Percentiles rank a stretch among this genome's conserved stretches.
These are phyloP conservation scores for Thinopyrum elongatum DNA, from an alignment of 176 grass and related monocot species.

Conservation along the genomic window DNA sequence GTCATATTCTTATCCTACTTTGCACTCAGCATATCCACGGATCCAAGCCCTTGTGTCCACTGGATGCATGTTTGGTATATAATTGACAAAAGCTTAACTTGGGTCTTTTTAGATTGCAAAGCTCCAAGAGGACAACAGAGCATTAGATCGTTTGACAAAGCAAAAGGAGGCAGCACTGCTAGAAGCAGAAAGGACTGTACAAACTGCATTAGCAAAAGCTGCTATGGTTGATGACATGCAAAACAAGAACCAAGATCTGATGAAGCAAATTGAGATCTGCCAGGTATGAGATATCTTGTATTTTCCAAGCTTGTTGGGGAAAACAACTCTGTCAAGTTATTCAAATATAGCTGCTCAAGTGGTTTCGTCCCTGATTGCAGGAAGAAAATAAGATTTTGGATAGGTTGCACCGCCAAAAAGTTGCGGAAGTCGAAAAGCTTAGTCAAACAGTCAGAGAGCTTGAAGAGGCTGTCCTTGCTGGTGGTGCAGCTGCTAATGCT, in stretches of 20 bases:
- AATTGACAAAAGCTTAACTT: constrained; percentile 18
- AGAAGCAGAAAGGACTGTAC: constrained; percentile 89
- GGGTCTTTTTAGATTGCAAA: constrained; percentile 75
- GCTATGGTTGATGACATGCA: constrained; percentile 96
- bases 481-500: constrained; percentile 93
- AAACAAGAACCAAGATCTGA: constrained; percentile 98
- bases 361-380: constrained; percentile 31
- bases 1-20: constrained; percentile 10
- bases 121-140: constrained; percentile 94
- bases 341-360: not conserved
- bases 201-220: constrained; percentile 91
- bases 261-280: constrained; percentile 98
- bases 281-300: constrained; percentile 50
- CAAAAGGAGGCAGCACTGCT: constrained; percentile 93
- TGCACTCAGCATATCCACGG: not conserved
- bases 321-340: not conserved
- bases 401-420: constrained; percentile 85
- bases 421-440: constrained; percentile 93
- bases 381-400: constrained; percentile 99
- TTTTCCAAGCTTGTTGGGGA: not conserved
- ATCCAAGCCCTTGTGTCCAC: not conserved
- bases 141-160: constrained; percentile 89
- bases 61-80: not conserved
- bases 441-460: constrained; percentile 91
- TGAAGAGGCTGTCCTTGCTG: constrained; percentile 93